Base-by-base conservation (phyloP, 2,329 filamentous ascomycete genomes). In the Colletotrichum godetiae region DNA sequence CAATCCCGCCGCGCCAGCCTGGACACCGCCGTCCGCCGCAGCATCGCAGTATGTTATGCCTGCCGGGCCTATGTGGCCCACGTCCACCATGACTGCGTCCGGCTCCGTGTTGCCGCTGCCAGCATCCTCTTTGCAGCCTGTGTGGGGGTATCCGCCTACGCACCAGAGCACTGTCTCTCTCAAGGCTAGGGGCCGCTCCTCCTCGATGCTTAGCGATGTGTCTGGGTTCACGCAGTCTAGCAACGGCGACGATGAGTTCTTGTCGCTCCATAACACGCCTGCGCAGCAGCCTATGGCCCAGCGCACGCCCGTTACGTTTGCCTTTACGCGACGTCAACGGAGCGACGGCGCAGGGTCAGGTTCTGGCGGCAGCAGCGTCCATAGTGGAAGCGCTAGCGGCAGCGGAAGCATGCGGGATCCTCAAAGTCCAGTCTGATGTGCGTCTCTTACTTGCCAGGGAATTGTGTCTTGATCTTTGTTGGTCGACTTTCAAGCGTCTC, bases 191-290 rank as follows among this genome's bases (percentile, higher is more conserved):
- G 90, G 89, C 27, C 88, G 91, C 61, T 92, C 90, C 35, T 92
- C 89, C 11, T 92, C 89, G 70, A 92, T 92, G 91, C 87, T 92
- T 2, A 92, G 90, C 77, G 88, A 92, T 77, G 84, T 92, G 3
- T 92, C 90, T n/a, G 90, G 90, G 24, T 91, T 92, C 77, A 92
- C 91, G 8, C 89, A 92, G 81, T 90, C 87, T 19, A 91, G 88
- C 76, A 85, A 84, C 60, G 89, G 88, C 57, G 88, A 88, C 27
- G 84, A 86, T 24, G 84, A 84, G 55, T 77, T 75, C 46, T 63
- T 74, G 65, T 74, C 72, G 57, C 60, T 60, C 67, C 68, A 73
- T 68, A 74, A 67, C 76, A 67, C 67, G 75, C 75, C 24, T 64
- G 77, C 64, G 61, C 76, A 55, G 74, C 69, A 63, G 67, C 77